Evolutionary conservation across 192 early-diverging fungal species (phyloP).

Genomic region (Glomus cerebriforme): DNA sequence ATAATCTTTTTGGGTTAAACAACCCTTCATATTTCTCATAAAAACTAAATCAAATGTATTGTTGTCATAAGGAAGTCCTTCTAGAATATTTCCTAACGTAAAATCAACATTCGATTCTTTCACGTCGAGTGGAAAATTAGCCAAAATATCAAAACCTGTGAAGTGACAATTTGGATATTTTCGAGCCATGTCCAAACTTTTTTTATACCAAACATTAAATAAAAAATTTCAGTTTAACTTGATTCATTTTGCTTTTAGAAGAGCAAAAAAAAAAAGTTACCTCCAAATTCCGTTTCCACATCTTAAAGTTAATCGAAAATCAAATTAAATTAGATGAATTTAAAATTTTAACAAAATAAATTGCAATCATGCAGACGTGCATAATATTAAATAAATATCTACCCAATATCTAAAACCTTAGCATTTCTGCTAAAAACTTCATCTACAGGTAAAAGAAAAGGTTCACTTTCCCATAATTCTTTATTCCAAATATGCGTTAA

Average conservation of each 20-base stretch:
- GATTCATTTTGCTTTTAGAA: no score
- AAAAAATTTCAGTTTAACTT: no score
- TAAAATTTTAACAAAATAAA: no score
- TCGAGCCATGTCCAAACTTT: constrained; percentile 28
- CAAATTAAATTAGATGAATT: no score
- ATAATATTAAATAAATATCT: not conserved
- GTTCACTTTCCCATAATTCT: not conserved
- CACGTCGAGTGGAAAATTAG: not conserved
- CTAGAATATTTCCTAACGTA: constrained; percentile 20
- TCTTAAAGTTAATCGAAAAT: not conserved
- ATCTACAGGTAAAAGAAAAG: not conserved
- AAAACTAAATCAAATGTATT: constrained; percentile 32
- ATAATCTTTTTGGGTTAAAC: not conserved
- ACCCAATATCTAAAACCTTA: not conserved
- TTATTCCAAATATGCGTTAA: not conserved
- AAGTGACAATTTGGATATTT: constrained; percentile 36
- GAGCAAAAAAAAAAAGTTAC: not conserved
- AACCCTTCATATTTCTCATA: constrained; percentile 12
- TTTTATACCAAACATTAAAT: not conserved
- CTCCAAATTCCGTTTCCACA: not conserved
- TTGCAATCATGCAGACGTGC: no score
- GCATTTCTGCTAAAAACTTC: not conserved
- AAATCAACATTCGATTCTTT: constrained; percentile 34
- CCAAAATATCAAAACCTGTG: constrained; percentile 34
- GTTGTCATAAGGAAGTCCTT: constrained; percentile 4